Conservation (phyloP, 139 green algal species). For the Chlamydomonas incerta region DNA sequence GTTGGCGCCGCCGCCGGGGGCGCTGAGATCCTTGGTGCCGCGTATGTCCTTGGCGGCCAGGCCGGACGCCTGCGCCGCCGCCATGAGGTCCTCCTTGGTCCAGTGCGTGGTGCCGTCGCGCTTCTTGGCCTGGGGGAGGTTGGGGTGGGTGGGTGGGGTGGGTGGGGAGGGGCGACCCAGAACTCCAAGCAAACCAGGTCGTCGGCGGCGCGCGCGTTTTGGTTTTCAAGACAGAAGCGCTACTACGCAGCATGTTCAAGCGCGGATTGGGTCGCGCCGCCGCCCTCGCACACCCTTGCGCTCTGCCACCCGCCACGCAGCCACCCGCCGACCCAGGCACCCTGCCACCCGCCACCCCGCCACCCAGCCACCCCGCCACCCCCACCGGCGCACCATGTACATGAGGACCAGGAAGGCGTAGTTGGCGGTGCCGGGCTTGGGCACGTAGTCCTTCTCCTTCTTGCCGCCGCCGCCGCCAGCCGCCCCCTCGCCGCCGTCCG, state of each 20-base stretch:
- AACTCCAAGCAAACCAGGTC: too few relatives aligned
- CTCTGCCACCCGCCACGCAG: too few relatives aligned
- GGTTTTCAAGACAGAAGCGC: too few relatives aligned
- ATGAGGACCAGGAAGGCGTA: slow-evolving; percentile 82
- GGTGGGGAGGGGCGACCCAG: too few relatives aligned
- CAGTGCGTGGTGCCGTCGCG: neutral
- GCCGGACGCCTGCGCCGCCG: slow-evolving; percentile 62
- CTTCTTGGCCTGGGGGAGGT: slow-evolving; percentile 11
- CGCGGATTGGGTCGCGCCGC: too few relatives aligned
- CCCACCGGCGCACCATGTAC: slow-evolving; percentile 43
- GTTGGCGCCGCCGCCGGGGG: neutral
- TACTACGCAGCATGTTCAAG: too few relatives aligned
- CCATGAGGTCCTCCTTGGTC: slow-evolving; percentile 73
- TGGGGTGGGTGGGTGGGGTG: neutral
- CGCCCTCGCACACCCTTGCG: too few relatives aligned
- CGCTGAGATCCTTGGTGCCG: slow-evolving; percentile 38
- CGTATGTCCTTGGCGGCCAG: slow-evolving; percentile 61
- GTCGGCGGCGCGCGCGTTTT: too few relatives aligned
- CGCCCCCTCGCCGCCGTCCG: neutral
- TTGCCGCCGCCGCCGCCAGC: slow-evolving; percentile 6
- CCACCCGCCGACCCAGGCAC: too few relatives aligned
- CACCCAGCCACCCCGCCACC: neutral
- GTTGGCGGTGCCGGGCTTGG: slow-evolving; percentile 68
- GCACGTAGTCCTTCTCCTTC: slow-evolving; percentile 68
- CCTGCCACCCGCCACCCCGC: too few relatives aligned